Evolutionary conservation across 805 yeast genomes (phyloP).

Genomic region (Huiozyma naganishii): DNA sequence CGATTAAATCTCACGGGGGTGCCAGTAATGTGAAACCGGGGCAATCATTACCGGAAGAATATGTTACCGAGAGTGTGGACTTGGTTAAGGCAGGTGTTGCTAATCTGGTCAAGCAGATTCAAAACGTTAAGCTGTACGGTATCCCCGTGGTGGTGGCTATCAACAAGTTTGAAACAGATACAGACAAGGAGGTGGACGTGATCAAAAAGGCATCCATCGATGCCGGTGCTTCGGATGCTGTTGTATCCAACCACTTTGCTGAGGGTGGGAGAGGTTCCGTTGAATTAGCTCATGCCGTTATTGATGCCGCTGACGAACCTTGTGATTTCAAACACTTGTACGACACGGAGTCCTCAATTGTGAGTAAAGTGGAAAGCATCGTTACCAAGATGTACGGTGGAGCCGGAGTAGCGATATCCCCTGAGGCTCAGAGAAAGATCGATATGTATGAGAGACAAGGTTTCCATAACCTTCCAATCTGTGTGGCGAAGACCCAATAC

Average conservation of each 20-base stretch:
- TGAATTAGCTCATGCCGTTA: constrained; percentile 73
- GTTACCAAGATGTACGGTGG: constrained; percentile 93
- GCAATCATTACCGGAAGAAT: constrained; percentile 70
- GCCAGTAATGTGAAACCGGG: constrained; percentile 97
- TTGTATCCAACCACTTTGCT: constrained; percentile 89
- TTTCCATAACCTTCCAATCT: constrained; percentile 81
- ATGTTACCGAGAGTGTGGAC: constrained; percentile 71
- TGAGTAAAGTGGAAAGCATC: constrained; percentile 66
- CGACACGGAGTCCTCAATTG: constrained; percentile 58
- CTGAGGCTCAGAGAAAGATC: constrained; percentile 71
- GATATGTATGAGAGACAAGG: constrained; percentile 80
- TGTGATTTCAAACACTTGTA: constrained; percentile 53
- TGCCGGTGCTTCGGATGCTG: constrained; percentile 93
- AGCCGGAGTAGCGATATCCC: constrained; percentile 66
- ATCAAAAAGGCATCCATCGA: constrained; percentile 69
- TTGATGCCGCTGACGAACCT: constrained; percentile 50
- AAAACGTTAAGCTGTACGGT: constrained; percentile 73
- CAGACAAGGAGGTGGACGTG: constrained; percentile 66
- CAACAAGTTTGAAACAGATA: constrained; percentile 76
- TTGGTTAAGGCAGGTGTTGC: constrained; percentile 70
- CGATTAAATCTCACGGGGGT: constrained; percentile 95
- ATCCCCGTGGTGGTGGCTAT: constrained; percentile 93
- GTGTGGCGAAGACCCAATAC: constrained; percentile 97
- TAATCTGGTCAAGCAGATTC: constrained; percentile 82
- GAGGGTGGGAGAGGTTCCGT: constrained; percentile 90